Evolutionary conservation across 2,329 filamentous ascomycete species (phyloP).

Genomic region (Diaporthe vexans): DNA sequence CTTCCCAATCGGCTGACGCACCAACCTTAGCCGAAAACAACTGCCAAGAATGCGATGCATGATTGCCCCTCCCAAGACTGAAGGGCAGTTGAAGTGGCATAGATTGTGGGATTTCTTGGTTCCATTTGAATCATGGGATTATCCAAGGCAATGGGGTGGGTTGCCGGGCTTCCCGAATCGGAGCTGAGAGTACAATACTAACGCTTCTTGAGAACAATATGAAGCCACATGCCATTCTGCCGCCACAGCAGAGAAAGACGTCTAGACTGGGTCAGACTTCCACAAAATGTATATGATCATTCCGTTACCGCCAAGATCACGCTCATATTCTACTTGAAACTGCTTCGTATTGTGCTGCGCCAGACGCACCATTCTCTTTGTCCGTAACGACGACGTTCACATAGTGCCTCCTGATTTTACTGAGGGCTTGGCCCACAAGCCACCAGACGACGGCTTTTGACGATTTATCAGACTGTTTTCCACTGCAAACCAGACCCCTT

Average conservation of each 20-base stretch:
- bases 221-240: slow-evolving; percentile 15
- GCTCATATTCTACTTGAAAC: background rate
- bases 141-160: background rate
- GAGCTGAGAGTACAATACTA: slow-evolving; percentile 36
- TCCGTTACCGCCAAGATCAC: background rate
- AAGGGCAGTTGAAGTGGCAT: too few species aligned
- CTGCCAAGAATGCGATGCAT: too few species aligned
- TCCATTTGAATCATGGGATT: too few species aligned
- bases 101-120: too few species aligned
- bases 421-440: background rate
- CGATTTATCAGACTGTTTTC: background rate
- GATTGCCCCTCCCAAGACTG: background rate
- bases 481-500: background rate
- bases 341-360: slow-evolving; percentile 18
- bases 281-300: too few species aligned
- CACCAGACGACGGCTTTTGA: background rate
- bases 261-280: too few species aligned
- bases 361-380: slow-evolving; percentile 7
- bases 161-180: background rate
- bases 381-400: background rate
- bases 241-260: slow-evolving; percentile 18
- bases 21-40: too few species aligned
- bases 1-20: too few species aligned
- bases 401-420: background rate
- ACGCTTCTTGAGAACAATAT: slow-evolving; percentile 34